A percentile compares a stretch with the other conserved stretches of the same genome.
phyloP scores from a whole-genome alignment of 306 rosid species.

The Lathyrus tuberosus region DNA sequence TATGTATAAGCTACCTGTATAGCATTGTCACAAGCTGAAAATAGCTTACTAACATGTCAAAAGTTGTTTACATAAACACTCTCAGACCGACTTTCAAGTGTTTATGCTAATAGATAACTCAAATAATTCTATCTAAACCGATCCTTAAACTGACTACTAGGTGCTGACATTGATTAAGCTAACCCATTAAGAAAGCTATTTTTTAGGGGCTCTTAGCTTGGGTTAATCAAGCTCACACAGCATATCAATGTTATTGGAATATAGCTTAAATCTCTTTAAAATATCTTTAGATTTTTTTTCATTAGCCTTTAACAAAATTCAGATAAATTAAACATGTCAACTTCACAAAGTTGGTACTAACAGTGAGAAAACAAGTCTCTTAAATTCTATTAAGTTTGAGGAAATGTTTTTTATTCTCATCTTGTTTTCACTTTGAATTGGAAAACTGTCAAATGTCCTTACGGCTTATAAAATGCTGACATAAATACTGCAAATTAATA shows the following conservation, averaged over 20 bases:
- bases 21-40: background rate
- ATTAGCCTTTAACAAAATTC: too few relatives aligned
- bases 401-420: too few relatives aligned
- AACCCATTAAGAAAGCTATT: background rate
- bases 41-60: background rate
- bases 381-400: too few relatives aligned
- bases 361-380: too few relatives aligned
- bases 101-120: background rate
- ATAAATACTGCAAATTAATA: too few relatives aligned
- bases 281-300: too few relatives aligned
- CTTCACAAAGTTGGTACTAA: too few relatives aligned
- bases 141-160: background rate
- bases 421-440: too few relatives aligned
- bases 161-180: background rate
- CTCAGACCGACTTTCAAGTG: background rate
- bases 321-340: too few relatives aligned
- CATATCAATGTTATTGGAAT: background rate
- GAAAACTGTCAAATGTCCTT: too few relatives aligned
- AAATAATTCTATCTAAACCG: background rate
- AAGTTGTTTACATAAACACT: background rate
- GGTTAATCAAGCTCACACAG: conserved; percentile 2
- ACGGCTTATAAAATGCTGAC: too few relatives aligned
- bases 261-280: background rate
- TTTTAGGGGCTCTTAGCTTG: background rate
- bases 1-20: background rate